phyloP scores from a whole-genome alignment of 1,284 basidiomycete species.

The Fomitopsis betulina region DNA sequence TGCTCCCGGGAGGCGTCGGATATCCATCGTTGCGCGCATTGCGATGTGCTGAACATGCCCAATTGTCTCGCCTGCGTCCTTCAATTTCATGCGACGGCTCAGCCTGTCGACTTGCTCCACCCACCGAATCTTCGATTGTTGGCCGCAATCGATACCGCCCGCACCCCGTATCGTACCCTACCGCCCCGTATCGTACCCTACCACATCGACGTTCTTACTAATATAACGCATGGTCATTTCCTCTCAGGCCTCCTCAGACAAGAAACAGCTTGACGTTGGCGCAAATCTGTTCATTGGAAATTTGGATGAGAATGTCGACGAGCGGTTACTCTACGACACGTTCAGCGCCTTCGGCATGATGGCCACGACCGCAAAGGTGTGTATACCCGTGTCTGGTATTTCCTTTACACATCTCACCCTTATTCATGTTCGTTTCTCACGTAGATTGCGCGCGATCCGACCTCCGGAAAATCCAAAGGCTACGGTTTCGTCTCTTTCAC shows the following conservation, averaged over 20 bases:
- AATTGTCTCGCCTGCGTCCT: neutral
- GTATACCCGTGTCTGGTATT: constrained; percentile 28
- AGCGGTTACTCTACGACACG: constrained; percentile 89
- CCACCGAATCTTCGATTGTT: neutral
- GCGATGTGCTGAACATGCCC: neutral
- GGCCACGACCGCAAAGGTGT: constrained; percentile 90
- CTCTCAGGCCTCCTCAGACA: constrained; percentile 83
- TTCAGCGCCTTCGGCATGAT: constrained; percentile 94
- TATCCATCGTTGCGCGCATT: neutral
- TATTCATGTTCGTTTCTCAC: neutral
- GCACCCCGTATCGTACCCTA: neutral
- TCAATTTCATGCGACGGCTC: neutral
- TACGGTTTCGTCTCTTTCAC: constrained; percentile 97
- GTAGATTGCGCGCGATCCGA: constrained; percentile 88
- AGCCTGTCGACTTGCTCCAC: neutral
- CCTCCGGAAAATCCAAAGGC: constrained; percentile 84
- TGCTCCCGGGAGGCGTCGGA: neutral
- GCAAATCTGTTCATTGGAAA: constrained; percentile 97
- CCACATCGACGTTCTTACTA: neutral
- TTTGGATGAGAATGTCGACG: constrained; percentile 91
- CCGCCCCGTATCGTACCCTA: neutral
- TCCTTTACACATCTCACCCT: constrained; percentile 4
- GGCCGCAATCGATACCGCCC: neutral
- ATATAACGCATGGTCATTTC: neutral
- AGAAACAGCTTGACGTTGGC: constrained; percentile 97